These are phyloP conservation scores for Rhinocladiella similis DNA, from an alignment of 2,329 filamentous ascomycete species.

Conservation along the genomic window DNA sequence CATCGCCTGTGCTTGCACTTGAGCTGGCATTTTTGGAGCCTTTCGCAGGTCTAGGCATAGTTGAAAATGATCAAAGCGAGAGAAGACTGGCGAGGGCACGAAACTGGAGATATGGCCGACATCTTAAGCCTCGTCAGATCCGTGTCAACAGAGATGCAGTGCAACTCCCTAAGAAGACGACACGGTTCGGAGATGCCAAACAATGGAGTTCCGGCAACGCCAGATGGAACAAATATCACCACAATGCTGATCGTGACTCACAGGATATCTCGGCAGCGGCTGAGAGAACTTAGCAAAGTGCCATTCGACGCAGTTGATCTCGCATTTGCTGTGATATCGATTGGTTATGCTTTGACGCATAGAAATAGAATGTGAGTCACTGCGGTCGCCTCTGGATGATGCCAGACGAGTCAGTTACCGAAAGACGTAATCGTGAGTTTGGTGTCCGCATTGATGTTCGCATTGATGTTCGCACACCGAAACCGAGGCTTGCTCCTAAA, in stretches of 20 bases:
- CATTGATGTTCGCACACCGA: too few species aligned
- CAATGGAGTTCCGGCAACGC: background rate
- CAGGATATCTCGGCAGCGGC: background rate
- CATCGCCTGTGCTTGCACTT: constrained; percentile 5
- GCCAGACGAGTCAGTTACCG: too few species aligned
- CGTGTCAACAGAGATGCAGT: background rate
- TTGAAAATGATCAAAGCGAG: constrained; percentile 7
- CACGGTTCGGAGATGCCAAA: too few species aligned
- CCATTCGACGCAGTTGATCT: background rate
- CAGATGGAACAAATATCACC: background rate
- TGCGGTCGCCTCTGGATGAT: too few species aligned
- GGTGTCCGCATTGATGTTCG: too few species aligned
- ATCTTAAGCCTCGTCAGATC: background rate
- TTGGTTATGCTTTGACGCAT: too few species aligned
- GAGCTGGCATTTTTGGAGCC: background rate
- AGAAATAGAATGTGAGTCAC: too few species aligned
- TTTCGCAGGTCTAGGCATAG: constrained; percentile 7
- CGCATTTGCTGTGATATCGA: background rate
- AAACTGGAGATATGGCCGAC: background rate
- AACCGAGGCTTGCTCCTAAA: background rate
- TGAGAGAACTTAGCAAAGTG: too few species aligned
- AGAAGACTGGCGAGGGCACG: background rate
- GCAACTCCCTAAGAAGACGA: too few species aligned
- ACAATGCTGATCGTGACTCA: background rate
- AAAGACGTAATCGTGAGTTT: too few species aligned